Conservation (phyloP, 371 early-diverging fungal species). For the Rhizopus arrhizus region DNA sequence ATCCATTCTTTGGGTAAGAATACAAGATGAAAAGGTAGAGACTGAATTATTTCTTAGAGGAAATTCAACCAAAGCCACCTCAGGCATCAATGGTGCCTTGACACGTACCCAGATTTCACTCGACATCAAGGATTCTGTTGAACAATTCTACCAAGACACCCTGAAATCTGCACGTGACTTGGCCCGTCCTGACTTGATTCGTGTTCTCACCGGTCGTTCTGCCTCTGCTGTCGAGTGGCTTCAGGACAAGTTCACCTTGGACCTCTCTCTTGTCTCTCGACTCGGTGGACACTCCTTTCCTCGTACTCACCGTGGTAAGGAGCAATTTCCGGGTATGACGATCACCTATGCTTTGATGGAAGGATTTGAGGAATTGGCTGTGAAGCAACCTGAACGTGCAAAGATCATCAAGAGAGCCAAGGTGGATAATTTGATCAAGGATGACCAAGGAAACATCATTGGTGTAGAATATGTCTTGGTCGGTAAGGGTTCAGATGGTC, state of each 20-base stretch:
- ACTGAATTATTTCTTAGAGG: conserved; percentile 56
- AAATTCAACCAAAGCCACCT: conserved; percentile 95
- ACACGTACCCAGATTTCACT: conserved; percentile 77
- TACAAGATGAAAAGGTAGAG: neutral
- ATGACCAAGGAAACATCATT: conserved; percentile 60
- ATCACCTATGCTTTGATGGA: conserved; percentile 94
- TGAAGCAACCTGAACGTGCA: conserved; percentile 69
- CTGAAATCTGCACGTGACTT: conserved; percentile 86
- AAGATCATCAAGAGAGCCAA: conserved; percentile 81
- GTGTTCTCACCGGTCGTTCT: conserved; percentile 84
- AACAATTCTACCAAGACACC: conserved; percentile 88
- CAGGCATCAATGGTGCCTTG: conserved; percentile 94
- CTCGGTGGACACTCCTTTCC: conserved; percentile 89
- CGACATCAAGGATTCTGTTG: conserved; percentile 81
- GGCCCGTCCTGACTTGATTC: conserved; percentile 81
- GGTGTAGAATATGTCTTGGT: conserved; percentile 80
- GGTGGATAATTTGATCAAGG: conserved; percentile 66
- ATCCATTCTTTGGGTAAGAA: conserved; percentile 79
- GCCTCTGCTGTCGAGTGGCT: conserved; percentile 93
- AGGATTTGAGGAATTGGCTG: conserved; percentile 75
- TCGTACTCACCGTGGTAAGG: conserved; percentile 95
- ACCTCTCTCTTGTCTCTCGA: conserved; percentile 86
- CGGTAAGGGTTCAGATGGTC: conserved; percentile 59
- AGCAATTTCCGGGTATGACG: conserved; percentile 94
- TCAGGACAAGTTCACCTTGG: conserved; percentile 84